These are phyloP conservation scores for Thuja plicata DNA, from an alignment of 83 land plant species.

Conservation along the genomic window DNA sequence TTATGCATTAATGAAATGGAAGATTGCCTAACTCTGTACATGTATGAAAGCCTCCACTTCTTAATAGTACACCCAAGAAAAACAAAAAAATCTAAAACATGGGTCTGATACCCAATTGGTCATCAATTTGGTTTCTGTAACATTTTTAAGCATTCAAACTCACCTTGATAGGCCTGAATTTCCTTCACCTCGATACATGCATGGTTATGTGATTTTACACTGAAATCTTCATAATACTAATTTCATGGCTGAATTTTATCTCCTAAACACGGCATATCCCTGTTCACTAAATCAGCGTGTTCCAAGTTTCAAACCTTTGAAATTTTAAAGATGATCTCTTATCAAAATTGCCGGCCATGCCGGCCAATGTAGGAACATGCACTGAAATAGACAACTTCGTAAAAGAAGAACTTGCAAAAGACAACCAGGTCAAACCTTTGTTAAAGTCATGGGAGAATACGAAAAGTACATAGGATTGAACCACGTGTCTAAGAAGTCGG, in stretches of 20 bases:
- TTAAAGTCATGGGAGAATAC: neutral
- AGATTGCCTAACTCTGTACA: neutral
- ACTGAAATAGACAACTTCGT: neutral
- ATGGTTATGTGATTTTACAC: neutral
- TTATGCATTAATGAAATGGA: neutral
- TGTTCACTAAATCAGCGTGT: neutral
- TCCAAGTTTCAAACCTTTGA: neutral
- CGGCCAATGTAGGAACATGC: neutral
- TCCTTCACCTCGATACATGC: neutral
- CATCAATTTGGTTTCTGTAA: neutral
- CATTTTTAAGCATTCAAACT: neutral
- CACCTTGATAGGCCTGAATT: neutral
- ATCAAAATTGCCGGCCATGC: neutral
- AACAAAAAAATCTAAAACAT: neutral
- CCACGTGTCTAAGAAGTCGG: neutral
- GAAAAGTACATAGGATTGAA: neutral
- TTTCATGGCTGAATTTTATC: neutral
- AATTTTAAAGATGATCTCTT: neutral
- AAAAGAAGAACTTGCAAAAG: too few relatives aligned
- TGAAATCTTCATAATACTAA: too few relatives aligned
- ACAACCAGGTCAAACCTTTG: neutral
- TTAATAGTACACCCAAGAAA: neutral
- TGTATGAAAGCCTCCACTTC: neutral
- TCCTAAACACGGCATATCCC: neutral
- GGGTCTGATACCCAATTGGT: neutral